Evolutionary conservation across 345 rosid species (phyloP).

Genomic region (Erodium maritimum): DNA sequence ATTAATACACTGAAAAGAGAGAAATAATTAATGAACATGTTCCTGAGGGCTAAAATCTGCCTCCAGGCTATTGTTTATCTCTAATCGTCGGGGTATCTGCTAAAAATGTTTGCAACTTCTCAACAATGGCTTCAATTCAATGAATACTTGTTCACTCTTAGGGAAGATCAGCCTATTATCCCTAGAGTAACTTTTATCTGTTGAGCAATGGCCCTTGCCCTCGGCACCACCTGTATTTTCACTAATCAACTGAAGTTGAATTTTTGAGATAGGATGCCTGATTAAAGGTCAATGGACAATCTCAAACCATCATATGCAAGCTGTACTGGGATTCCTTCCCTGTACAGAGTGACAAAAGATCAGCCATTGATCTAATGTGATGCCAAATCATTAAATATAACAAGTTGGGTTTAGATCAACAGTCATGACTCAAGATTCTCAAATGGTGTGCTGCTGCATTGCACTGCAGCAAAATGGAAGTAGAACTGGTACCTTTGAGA

Average conservation of each 20-base stretch:
- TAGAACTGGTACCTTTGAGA: conserved; percentile 44
- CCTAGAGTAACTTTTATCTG: no score
- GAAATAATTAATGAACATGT: no score
- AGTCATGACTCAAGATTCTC: background rate
- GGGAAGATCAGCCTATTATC: no score
- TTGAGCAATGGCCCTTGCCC: background rate
- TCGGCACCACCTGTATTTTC: no score
- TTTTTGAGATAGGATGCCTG: conserved; percentile 12
- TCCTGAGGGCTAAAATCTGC: no score
- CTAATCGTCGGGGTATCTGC: no score
- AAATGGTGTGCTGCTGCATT: background rate
- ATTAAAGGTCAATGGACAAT: conserved; percentile 53
- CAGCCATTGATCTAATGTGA: background rate
- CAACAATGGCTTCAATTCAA: background rate
- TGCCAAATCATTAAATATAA: background rate
- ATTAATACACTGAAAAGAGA: no score
- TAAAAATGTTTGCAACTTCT: no score
- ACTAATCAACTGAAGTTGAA: no score
- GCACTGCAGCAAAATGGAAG: background rate
- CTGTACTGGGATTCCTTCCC: conserved; percentile 90
- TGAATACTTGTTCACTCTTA: no score
- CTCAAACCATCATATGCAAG: conserved; percentile 86
- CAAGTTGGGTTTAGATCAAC: background rate
- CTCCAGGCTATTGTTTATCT: no score
- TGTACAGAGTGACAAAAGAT: conserved; percentile 5